Percentiles rank a stretch among this genome's conserved stretches.
Evolutionary conservation across 192 early-diverging fungal genomes (phyloP).

Genomic region (Podila minutissima): DNA sequence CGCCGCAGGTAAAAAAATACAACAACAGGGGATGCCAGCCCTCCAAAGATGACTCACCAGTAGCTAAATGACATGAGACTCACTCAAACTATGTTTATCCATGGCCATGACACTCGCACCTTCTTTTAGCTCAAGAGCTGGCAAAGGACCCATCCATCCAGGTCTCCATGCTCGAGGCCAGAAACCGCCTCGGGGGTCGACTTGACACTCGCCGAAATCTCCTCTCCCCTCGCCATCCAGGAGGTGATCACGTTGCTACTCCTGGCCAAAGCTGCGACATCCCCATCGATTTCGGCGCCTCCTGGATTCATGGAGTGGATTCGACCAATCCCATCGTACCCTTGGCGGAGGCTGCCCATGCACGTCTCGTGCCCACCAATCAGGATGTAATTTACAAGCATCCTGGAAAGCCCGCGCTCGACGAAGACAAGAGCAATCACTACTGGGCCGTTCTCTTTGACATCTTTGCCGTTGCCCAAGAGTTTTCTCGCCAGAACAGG

Average conservation of each 20-base stretch:
- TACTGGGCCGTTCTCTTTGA: conserved; percentile 49
- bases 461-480: conserved; percentile 33
- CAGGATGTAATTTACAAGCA: conserved; percentile 31
- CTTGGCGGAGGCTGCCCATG: conserved; percentile 29
- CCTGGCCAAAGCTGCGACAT: conserved; percentile 2
- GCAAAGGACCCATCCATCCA: conserved; percentile 50
- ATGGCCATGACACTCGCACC: not conserved
- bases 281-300: conserved; percentile 53
- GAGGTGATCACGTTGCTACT: not conserved
- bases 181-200: conserved; percentile 41
- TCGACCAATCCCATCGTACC: conserved; percentile 40
- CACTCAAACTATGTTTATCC: not conserved
- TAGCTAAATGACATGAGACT: not conserved
- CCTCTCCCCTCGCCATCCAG: not conserved
- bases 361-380: conserved; percentile 36
- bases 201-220: conserved; percentile 46
- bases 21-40: not conserved
- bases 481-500: conserved; percentile 23
- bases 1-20: conserved; percentile 36
- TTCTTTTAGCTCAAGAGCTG: conserved; percentile 49
- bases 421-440: conserved; percentile 37
- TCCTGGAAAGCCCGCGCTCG: conserved; percentile 14
- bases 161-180: conserved; percentile 48
- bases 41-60: not conserved
- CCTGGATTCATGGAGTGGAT: conserved; percentile 53